These are phyloP conservation scores for Asterochloris sp. DNA, from an alignment of 139 green algal species.

Conservation along the genomic window DNA sequence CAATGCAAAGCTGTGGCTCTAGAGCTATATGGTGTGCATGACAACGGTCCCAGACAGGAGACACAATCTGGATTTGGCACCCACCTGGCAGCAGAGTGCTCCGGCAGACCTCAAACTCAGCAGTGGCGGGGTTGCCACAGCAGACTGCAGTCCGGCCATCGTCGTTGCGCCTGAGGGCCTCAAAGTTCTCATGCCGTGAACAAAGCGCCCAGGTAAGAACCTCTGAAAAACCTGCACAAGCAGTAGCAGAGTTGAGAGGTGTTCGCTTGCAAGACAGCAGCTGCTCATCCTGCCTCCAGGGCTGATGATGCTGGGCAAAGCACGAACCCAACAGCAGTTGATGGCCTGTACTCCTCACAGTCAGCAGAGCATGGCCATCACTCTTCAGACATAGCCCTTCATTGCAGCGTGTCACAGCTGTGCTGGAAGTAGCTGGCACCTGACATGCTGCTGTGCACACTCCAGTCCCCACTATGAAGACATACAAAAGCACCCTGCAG, in stretches of 20 bases:
- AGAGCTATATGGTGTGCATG: not conserved
- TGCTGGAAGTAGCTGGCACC: too few species aligned
- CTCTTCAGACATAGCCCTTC: not conserved
- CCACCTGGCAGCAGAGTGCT: conserved; percentile 45
- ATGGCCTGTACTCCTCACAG: too few species aligned
- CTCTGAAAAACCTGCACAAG: conserved; percentile 61
- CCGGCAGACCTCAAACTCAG: conserved; percentile 89
- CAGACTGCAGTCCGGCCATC: conserved; percentile 67
- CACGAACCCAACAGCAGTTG: too few species aligned
- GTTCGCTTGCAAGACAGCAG: not conserved
- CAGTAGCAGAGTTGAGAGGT: conserved; percentile 12
- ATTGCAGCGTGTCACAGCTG: not conserved
- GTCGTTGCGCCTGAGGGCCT: conserved; percentile 61
- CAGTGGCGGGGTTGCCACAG: conserved; percentile 92
- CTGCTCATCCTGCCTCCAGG: not conserved
- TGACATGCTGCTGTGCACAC: too few species aligned
- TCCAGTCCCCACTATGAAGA: too few species aligned
- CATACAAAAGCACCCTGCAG: not conserved
- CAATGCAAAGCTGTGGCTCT: conserved; percentile 50
- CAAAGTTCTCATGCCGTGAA: conserved; percentile 89
- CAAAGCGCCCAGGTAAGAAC: conserved; percentile 86
- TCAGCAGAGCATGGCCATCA: not conserved
- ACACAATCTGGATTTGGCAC: not conserved
- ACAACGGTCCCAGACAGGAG: not conserved
- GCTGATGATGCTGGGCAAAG: too few species aligned